A percentile compares a stretch with the other conserved stretches of the same genome.
Conservation (phyloP, 345 rosid species). For the Limnanthes douglasii region DNA sequence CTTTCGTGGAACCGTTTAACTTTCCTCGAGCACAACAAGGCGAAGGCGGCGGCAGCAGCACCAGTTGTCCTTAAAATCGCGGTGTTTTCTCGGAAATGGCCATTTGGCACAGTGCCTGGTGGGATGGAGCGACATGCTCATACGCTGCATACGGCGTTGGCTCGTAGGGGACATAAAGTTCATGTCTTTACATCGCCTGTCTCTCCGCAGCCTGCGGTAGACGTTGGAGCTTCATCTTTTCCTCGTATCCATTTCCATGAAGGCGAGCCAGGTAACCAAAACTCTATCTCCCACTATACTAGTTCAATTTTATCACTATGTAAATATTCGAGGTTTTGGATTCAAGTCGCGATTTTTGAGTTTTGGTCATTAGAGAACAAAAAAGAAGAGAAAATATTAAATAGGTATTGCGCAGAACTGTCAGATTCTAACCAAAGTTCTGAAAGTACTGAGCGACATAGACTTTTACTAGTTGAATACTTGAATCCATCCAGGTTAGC, state of each 20-base stretch:
- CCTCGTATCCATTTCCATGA: slow-evolving; percentile 54
- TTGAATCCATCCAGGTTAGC: no score
- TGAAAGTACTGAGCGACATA: no score
- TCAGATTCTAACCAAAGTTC: no score
- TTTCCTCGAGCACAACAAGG: slow-evolving; percentile 9
- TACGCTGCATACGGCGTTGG: slow-evolving; percentile 60
- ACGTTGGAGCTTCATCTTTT: not conserved
- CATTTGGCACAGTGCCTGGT: slow-evolving; percentile 48
- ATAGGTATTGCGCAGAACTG: no score
- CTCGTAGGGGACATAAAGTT: slow-evolving; percentile 66
- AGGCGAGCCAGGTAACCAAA: slow-evolving; percentile 43
- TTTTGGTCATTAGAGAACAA: no score
- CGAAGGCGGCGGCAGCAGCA: slow-evolving; percentile 15
- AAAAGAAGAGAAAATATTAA: no score
- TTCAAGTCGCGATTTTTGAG: no score
- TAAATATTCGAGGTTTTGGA: no score
- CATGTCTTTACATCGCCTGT: slow-evolving; percentile 83
- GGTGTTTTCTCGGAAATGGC: slow-evolving; percentile 92
- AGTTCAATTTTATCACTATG: no score
- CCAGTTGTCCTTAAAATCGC: slow-evolving; percentile 41
- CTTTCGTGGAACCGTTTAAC: slow-evolving; percentile 70
- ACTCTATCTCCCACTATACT: no score
- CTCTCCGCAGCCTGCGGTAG: slow-evolving; percentile 6
- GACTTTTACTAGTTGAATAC: no score
- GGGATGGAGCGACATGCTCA: slow-evolving; percentile 99